Conservation (phyloP, 225 moss, liverwort and hornwort genomes). For the Antitrichia curtipendula region DNA sequence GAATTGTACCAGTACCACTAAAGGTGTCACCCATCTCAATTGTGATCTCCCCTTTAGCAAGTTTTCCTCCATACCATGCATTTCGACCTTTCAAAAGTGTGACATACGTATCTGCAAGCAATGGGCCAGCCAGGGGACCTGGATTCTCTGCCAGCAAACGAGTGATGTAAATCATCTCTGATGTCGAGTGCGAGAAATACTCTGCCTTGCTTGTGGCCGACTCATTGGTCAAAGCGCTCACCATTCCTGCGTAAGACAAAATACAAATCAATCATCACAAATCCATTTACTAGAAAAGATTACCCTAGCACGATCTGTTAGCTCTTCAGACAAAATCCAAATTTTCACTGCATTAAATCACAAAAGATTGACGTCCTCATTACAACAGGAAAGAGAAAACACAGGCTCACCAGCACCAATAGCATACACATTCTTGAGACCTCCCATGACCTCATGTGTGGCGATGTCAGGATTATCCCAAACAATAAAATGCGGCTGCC, state of each 20-base stretch:
- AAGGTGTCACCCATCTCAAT: slow-evolving; percentile 89
- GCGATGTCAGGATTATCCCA: slow-evolving; percentile 93
- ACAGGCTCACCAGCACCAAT: slow-evolving; percentile 71
- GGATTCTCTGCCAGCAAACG: slow-evolving; percentile 89
- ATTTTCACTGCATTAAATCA: background rate
- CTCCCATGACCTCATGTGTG: slow-evolving; percentile 97
- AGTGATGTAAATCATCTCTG: slow-evolving; percentile 93
- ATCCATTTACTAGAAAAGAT: background rate
- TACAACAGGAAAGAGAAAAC: background rate
- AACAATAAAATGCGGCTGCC: slow-evolving; percentile 90
- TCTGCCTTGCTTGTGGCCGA: slow-evolving; percentile 97
- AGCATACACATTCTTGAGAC: slow-evolving; percentile 91
- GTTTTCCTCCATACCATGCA: slow-evolving; percentile 94
- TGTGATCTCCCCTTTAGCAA: slow-evolving; percentile 77
- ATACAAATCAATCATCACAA: background rate
- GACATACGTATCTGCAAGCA: slow-evolving; percentile 96
- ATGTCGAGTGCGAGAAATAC: slow-evolving; percentile 87
- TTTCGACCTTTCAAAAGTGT: slow-evolving; percentile 95
- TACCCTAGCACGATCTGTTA: background rate
- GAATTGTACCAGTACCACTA: slow-evolving; percentile 91
- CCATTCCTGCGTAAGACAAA: slow-evolving; percentile 54
- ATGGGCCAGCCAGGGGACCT: slow-evolving; percentile 67
- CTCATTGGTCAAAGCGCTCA: slow-evolving; percentile 80
- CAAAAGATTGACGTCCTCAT: background rate
- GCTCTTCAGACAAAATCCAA: background rate